phyloP scores from a whole-genome alignment of 225 moss, liverwort and hornwort genomes.

The Ulota crispa region DNA sequence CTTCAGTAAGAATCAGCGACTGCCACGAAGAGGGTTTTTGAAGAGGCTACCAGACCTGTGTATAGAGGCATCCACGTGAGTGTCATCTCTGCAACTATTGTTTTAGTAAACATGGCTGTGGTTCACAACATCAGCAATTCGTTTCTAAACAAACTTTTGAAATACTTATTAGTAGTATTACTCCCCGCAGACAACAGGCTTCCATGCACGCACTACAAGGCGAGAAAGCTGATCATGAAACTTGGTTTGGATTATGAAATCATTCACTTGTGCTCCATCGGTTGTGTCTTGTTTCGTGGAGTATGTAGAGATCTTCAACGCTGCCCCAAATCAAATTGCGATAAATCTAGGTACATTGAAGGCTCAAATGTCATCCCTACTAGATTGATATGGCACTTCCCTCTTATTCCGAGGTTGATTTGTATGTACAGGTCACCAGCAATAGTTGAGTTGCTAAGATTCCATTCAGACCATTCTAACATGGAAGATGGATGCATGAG shows the following conservation, averaged over 20 bases:
- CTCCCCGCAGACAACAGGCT: not conserved
- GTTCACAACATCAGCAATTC: not conserved
- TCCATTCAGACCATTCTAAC: no score
- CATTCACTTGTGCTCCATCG: not conserved
- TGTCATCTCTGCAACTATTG: not conserved
- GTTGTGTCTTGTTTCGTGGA: not conserved
- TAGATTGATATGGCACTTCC: no score
- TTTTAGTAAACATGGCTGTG: not conserved
- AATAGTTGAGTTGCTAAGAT: no score
- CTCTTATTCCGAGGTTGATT: no score
- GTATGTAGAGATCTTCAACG: accelerated
- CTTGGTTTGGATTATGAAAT: not conserved
- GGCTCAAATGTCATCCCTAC: no score
- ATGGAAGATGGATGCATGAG: no score
- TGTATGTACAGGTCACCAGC: no score
- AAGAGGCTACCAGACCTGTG: no score
- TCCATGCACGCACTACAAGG: not conserved
- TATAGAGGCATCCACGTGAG: not conserved
- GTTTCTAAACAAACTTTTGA: not conserved
- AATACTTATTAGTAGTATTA: not conserved
- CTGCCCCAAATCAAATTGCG: no score
- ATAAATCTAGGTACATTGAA: no score
- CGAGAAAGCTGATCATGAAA: not conserved
- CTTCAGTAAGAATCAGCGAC: no score
- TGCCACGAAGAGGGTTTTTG: no score